These are phyloP conservation scores for Vickermania ingenoplastis DNA, from an alignment of 208 protist species.

Conservation along the genomic window DNA sequence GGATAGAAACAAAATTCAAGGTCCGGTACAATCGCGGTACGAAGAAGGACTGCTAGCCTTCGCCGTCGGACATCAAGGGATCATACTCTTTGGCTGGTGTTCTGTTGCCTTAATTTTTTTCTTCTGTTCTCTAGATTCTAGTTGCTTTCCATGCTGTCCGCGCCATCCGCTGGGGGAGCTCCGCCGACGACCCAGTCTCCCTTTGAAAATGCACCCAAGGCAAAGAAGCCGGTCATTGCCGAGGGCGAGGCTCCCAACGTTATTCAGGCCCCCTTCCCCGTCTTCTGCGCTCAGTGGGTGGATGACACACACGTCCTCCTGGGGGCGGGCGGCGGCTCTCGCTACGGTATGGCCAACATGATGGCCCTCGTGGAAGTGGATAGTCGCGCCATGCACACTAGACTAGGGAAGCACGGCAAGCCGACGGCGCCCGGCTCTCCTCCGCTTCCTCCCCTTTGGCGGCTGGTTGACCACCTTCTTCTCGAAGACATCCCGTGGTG, in stretches of 20 bases:
- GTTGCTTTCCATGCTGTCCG: too few species aligned
- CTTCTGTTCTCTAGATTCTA: too few species aligned
- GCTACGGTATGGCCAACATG: conserved; percentile 82
- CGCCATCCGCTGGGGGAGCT: too few species aligned
- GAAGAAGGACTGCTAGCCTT: too few species aligned
- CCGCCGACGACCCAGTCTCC: too few species aligned
- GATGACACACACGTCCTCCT: conserved; percentile 54
- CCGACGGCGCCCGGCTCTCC: neutral
- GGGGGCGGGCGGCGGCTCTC: conserved; percentile 59
- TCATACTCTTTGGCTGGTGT: too few species aligned
- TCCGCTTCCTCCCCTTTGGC: conserved; percentile 17
- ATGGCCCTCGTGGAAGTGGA: conserved; percentile 38
- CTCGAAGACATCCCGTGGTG: conserved; percentile 77
- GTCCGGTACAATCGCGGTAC: too few species aligned
- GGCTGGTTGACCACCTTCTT: conserved; percentile 36
- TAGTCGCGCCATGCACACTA: neutral
- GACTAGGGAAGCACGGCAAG: neutral
- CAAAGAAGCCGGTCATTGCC: conserved; percentile 35
- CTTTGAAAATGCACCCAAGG: conserved; percentile 2
- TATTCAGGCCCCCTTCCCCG: conserved; percentile 66
- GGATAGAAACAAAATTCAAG: too few species aligned
- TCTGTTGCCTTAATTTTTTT: too few species aligned
- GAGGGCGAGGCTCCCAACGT: conserved; percentile 20
- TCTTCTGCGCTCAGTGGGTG: conserved; percentile 65
- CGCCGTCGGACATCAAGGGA: too few species aligned